phyloP scores from a whole-genome alignment of 108 stramenopile genomes.

The Skeletonema grethae region DNA sequence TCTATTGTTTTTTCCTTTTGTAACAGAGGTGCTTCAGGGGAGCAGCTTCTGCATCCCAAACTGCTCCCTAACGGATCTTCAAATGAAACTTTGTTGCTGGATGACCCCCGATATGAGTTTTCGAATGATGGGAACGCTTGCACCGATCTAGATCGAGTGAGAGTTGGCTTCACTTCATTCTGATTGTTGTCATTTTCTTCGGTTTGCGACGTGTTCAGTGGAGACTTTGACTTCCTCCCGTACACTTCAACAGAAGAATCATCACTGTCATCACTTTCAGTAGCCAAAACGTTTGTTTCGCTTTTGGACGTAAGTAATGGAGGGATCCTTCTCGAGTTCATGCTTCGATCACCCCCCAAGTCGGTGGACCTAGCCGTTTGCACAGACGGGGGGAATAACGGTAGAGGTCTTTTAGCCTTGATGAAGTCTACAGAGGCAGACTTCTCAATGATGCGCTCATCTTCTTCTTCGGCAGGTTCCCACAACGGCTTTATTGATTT shows the following conservation, averaged over 20 bases:
- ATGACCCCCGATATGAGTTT: neutral
- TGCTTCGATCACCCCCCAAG: neutral
- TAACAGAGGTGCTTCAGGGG: neutral
- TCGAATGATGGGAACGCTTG: neutral
- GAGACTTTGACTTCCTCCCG: slow-evolving; percentile 20
- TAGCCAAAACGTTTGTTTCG: neutral
- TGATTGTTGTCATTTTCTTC: neutral
- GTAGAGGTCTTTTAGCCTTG: neutral
- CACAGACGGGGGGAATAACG: neutral
- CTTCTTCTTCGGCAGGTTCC: neutral
- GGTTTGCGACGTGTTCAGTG: neutral
- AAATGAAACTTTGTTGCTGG: neutral
- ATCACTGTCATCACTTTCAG: slow-evolving; percentile 33
- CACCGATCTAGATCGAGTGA: neutral
- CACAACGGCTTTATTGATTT: neutral
- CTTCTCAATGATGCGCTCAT: neutral
- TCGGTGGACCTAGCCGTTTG: neutral
- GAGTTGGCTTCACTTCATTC: neutral
- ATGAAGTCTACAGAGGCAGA: neutral
- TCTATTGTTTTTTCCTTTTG: neutral
- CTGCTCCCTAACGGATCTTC: neutral
- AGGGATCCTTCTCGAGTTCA: neutral
- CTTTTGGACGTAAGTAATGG: neutral
- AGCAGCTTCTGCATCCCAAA: neutral
- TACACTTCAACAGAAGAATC: slow-evolving; percentile 40